Base-by-base conservation (phyloP, 169 alveolate genomes). In the Fabrea salina region DNA sequence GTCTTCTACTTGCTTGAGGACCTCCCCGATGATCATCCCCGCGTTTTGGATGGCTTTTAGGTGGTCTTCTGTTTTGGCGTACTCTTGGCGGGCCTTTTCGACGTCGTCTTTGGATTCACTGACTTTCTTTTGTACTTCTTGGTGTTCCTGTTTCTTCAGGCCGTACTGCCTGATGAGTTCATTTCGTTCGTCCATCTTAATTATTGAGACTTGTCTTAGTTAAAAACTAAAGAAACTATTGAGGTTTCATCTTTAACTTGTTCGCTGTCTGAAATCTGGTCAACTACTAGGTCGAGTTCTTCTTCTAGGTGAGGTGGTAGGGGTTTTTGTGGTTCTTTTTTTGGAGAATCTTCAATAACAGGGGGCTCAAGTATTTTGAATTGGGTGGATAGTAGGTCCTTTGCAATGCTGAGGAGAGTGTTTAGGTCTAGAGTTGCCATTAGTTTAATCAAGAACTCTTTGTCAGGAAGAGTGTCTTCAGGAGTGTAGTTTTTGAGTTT, bases 21-120 rank as follows among this genome's bases (percentile, higher is more conserved):
- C 98, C 84, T 98, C 99, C 64, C 99, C 99, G 56, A 98, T 96
- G 41, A 98, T 92, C 87, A 98, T 98, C 11, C 99, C 99, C 49
- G 98, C 98, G 80, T 98, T 95, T 84, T 98, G 99, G 44, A 98
- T 87, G 47, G 99, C 98, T 88, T 97, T 97, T 64, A 98, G 84
- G 67, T 97, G 96, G 53, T 97, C 99, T 83, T 98, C 99, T 7
- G 99, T 95, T 82, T 96, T 97, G 72, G 97, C 98, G 82, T 88
- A 96, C 40, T 91, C 91, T 64, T 82, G 78, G 22, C 72, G 79
- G 68, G 76, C 74, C 19, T 82, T 85, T 8, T 53, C 58, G 2
- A 74, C 39, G 35, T 64, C 43, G 6, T 64, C n/a, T 75, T 89
- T 87, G 56, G 80, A 88, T 82, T 54, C 66, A 27, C 49, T 37